Evolutionary conservation across 2,329 filamentous ascomycete genomes (phyloP), one percentile per base, ranked within the genome.

Genomic region (Nannizzia gypsea): DNA sequence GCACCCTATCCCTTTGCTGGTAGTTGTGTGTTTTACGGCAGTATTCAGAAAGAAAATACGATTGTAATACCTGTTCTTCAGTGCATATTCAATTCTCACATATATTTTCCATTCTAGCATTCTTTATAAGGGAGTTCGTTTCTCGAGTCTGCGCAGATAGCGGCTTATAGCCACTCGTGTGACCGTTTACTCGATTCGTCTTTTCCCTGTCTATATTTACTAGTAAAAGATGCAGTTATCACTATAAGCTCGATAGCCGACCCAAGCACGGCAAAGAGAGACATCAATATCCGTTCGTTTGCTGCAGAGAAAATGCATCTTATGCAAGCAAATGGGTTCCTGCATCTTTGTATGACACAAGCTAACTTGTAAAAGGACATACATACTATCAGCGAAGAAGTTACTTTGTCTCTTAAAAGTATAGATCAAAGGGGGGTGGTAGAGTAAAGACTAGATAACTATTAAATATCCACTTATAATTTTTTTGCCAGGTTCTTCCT

Each of bases 381-480:
- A 13, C n/a, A n/a, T n/a, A n/a, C n/a, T n/a, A n/a, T n/a, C n/a
- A n/a, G n/a, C n/a, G n/a, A n/a, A n/a, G n/a, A n/a, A n/a, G n/a
- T n/a, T n/a, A n/a, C n/a, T n/a, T n/a, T n/a, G n/a, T n/a, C n/a
- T n/a, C n/a, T n/a, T n/a, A n/a, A n/a, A n/a, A n/a, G n/a, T n/a
- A n/a, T n/a, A n/a, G n/a, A n/a, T n/a, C n/a, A n/a, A n/a, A n/a
- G n/a, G n/a, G n/a, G n/a, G n/a, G n/a, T n/a, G n/a, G 48, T 6
- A 54, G 3, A 6, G 13, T 54, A 17, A 15, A 54, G 24, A 20
- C 17, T 54, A 34, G 31, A 54, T 54, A 34, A 54, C 44, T 50
- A 36, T 54, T 54, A 54, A 36, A 54, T 34, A 34, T 54, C 28
- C 48, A 54, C 48, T 34, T 31, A 54, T 54, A 54, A 31, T 34